Percentiles rank a stretch among this genome's conserved stretches.
Evolutionary conservation across 441 rosid species (phyloP).

Genomic region (Brassica balearica): DNA sequence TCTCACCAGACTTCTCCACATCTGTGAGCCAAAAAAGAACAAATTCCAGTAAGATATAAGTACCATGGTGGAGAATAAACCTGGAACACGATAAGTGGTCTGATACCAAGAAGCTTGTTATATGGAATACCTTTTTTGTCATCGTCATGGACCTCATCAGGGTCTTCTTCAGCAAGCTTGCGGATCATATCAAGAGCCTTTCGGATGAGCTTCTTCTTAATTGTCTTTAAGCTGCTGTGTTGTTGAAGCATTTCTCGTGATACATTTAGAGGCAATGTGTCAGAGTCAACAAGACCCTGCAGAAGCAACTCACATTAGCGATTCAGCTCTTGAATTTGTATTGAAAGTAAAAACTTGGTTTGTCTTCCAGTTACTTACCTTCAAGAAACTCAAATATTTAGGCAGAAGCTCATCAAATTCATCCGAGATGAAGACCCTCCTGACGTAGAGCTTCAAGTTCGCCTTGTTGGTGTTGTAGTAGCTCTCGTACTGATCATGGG

Average conservation of each 20-base stretch:
- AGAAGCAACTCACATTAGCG: slow-evolving; percentile 33
- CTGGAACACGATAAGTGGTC: not conserved
- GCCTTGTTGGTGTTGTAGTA: slow-evolving; percentile 84
- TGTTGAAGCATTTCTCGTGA: slow-evolving; percentile 98
- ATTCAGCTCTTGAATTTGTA: not conserved
- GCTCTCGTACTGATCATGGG: slow-evolving; percentile 90
- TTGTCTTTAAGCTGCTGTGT: slow-evolving; percentile 92
- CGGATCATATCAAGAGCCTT: slow-evolving; percentile 98
- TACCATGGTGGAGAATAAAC: not conserved
- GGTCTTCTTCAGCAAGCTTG: slow-evolving; percentile 91
- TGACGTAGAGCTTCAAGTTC: slow-evolving; percentile 88
- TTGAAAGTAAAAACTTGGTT: not conserved
- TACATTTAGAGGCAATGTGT: slow-evolving; percentile 88
- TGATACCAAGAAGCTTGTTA: slow-evolving; percentile 11
- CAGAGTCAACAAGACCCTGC: slow-evolving; percentile 99
- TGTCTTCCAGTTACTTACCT: slow-evolving; percentile 48
- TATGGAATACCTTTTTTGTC: slow-evolving; percentile 69
- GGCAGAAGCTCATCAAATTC: slow-evolving; percentile 96
- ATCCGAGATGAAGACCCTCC: slow-evolving; percentile 94
- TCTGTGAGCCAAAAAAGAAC: slow-evolving; percentile 37
- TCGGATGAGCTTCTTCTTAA: slow-evolving; percentile 92
- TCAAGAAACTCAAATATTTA: slow-evolving; percentile 88
- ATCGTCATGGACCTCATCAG: slow-evolving; percentile 72
- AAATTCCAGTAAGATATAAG: not conserved
- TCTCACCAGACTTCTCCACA: slow-evolving; percentile 63